Conservation (phyloP, 2,329 filamentous ascomycete genomes). For the Colletotrichum cereale region DNA sequence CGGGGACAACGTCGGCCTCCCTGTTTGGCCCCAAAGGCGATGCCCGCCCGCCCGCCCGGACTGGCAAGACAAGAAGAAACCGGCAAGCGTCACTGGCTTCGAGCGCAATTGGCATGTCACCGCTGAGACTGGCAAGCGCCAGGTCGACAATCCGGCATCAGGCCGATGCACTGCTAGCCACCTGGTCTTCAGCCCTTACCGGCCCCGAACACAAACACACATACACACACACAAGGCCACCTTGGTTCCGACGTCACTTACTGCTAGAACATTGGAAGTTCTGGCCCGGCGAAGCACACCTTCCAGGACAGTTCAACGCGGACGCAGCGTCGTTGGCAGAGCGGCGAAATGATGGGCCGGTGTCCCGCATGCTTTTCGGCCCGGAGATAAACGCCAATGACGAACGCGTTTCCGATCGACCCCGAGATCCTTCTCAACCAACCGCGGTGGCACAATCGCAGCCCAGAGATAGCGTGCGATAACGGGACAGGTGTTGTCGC, state of each 20-base stretch:
- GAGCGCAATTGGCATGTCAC: neutral
- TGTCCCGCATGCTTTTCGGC: neutral
- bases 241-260: neutral
- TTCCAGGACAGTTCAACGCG: too few species aligned
- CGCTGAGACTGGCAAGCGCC: too few species aligned
- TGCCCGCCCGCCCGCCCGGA: too few species aligned
- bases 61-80: neutral
- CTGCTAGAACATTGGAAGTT: neutral
- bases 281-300: neutral
- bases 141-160: neutral
- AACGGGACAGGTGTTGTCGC: neutral
- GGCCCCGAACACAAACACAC: neutral
- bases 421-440: neutral
- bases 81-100: neutral
- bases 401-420: neutral
- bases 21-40: too few species aligned
- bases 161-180: neutral
- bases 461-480: neutral
- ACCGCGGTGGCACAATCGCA: neutral
- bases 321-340: conserved; percentile 1
- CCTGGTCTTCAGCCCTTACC: neutral
- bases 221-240: too few species aligned
- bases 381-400: neutral
- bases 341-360: conserved; percentile 6
- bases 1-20: neutral